phyloP scores from a whole-genome alignment of 106 monocot species.

The Ottelia alismoides region DNA sequence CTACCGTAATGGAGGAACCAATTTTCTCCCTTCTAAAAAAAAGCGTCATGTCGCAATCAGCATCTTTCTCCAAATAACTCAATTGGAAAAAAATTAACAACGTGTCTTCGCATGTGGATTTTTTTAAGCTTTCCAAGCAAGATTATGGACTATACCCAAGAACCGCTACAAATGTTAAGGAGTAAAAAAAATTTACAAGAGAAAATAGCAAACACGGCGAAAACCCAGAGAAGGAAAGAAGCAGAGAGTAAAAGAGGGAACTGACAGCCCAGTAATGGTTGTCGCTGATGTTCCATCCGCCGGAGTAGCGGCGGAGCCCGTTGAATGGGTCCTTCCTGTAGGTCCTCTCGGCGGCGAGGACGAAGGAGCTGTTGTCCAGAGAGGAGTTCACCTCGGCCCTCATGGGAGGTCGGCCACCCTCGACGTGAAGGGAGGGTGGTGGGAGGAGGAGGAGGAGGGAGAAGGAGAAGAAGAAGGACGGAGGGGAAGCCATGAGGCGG shows the following conservation, averaged over 20 bases:
- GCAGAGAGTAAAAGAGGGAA: conserved; percentile 1
- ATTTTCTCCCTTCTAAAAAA: too few species aligned
- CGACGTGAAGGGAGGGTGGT: too few species aligned
- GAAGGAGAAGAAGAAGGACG: too few species aligned
- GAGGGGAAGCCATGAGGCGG: too few species aligned
- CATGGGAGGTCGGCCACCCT: neutral
- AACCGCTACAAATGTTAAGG: neutral
- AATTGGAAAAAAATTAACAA: too few species aligned
- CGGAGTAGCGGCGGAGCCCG: conserved; percentile 41
- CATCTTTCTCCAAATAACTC: too few species aligned
- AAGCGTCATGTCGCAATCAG: too few species aligned
- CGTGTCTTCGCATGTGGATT: too few species aligned
- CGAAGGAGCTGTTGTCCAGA: conserved; percentile 26
- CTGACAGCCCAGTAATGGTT: conserved; percentile 89
- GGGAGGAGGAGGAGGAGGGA: too few species aligned
- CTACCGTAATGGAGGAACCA: too few species aligned
- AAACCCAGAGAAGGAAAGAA: neutral
- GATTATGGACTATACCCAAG: too few species aligned
- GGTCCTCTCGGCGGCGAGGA: conserved; percentile 64
- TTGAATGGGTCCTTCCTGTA: conserved; percentile 57
- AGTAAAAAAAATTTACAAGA: neutral
- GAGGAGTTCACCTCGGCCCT: neutral
- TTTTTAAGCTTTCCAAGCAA: too few species aligned
- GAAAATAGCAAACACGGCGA: neutral
- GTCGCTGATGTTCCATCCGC: conserved; percentile 94